A percentile compares a stretch with the other conserved stretches of the same genome.
Evolutionary conservation across 2,329 filamentous ascomycete species (phyloP).

Genomic region (Pseudocercospora eumusae): DNA sequence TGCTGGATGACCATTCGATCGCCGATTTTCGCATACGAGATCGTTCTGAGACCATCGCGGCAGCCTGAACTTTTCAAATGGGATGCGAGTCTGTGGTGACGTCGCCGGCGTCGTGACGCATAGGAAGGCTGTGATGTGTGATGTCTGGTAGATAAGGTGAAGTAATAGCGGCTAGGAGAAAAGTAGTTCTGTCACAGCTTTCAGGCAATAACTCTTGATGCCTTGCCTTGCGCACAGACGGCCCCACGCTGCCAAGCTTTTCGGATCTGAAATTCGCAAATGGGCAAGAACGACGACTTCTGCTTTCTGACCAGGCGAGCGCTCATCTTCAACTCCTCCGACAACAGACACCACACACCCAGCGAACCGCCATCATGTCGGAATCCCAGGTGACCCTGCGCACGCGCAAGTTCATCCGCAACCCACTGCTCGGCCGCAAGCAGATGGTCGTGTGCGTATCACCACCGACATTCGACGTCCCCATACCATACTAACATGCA

Average conservation of each 20-base stretch:
- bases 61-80: neutral
- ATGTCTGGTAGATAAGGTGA: too few species aligned
- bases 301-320: constrained; percentile 24
- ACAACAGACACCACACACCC: constrained; percentile 11
- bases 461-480: constrained; percentile 11
- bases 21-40: neutral
- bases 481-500: constrained; percentile 28
- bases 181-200: neutral
- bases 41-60: neutral
- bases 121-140: neutral
- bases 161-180: too few species aligned
- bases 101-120: neutral
- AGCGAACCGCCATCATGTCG: constrained; percentile 69
- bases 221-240: neutral
- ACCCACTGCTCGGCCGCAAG: constrained; percentile 97
- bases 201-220: neutral
- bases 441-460: constrained; percentile 90
- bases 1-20: neutral
- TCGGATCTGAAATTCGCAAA: constrained; percentile 5
- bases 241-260: constrained; percentile 2
- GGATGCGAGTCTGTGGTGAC: neutral
- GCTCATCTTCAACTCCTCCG: constrained; percentile 22
- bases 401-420: constrained; percentile 99
- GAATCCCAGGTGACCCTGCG: constrained; percentile 65
- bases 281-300: constrained; percentile 14